Evolutionary conservation across 257 asterid species (phyloP).

Genomic region (Haberlea rhodopensis): DNA sequence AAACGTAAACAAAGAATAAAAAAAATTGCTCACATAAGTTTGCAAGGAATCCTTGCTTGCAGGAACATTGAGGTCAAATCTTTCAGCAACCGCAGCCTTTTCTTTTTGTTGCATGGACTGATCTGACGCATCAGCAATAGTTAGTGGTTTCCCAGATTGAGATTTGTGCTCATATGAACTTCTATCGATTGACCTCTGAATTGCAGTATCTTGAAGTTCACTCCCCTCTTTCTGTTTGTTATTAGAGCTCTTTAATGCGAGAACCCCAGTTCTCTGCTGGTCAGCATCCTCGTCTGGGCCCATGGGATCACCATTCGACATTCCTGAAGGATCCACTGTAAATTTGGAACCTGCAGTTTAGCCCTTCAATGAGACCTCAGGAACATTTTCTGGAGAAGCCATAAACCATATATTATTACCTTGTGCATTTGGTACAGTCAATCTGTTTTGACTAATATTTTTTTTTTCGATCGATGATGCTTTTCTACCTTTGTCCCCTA

Average conservation of each 20-base stretch:
- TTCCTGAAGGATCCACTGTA: slow-evolving; percentile 38
- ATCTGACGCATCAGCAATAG: slow-evolving; percentile 38
- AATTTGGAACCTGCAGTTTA: slow-evolving; percentile 41
- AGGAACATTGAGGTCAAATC: slow-evolving; percentile 56
- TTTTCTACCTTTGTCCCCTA: slow-evolving; percentile 69
- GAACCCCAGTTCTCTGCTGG: slow-evolving; percentile 48
- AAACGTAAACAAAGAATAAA: slow-evolving; percentile 4
- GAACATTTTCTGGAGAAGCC: slow-evolving; percentile 45
- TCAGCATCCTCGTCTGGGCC: slow-evolving; percentile 45
- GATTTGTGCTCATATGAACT: slow-evolving; percentile 43
- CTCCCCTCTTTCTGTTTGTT: slow-evolving; percentile 42
- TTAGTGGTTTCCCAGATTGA: slow-evolving; percentile 42
- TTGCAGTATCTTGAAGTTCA: slow-evolving; percentile 42
- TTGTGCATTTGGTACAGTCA: slow-evolving; percentile 39
- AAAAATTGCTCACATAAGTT: slow-evolving; percentile 59
- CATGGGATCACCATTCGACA: slow-evolving; percentile 35
- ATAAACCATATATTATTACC: slow-evolving; percentile 32
- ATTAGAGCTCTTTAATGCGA: slow-evolving; percentile 42
- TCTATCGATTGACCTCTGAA: slow-evolving; percentile 49
- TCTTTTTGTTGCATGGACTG: slow-evolving; percentile 46
- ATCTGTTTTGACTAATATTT: slow-evolving; percentile 38
- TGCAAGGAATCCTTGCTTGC: slow-evolving; percentile 53
- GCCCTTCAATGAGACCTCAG: slow-evolving; percentile 49
- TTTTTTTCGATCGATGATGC: slow-evolving; percentile 45
- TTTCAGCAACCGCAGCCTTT: slow-evolving; percentile 44